phyloP scores from a whole-genome alignment of 1,139 yeast species.

The Nakaseomyces bracarensis region DNA sequence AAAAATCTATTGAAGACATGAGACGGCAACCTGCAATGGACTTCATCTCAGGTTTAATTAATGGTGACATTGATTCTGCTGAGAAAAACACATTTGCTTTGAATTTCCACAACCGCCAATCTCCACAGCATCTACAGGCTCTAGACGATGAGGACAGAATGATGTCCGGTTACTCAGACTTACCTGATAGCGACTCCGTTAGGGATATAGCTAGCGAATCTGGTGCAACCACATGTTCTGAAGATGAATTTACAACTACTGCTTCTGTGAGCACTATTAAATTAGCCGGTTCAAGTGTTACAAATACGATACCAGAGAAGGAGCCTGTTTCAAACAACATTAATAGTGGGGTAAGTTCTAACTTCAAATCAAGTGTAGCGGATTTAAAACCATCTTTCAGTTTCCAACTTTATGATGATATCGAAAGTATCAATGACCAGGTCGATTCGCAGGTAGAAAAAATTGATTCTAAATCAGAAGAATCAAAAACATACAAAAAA shows the following conservation, averaged over 20 bases:
- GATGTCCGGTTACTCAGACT: conserved; percentile 22
- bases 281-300: neutral
- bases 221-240: neutral
- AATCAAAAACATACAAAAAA: conserved; percentile 18
- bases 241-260: conserved; percentile 5
- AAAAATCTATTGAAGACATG: conserved; percentile 27
- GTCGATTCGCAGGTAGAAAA: neutral
- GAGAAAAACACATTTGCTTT: conserved; percentile 20
- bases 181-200: neutral
- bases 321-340: neutral
- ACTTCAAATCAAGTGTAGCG: neutral
- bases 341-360: neutral
- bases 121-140: conserved; percentile 9
- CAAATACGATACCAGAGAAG: neutral
- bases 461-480: conserved; percentile 9
- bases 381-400: conserved; percentile 10
- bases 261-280: conserved; percentile 2
- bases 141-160: conserved; percentile 27
- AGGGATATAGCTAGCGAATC: neutral
- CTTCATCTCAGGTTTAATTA: conserved; percentile 18
- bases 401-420: conserved; percentile 20
- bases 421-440: conserved; percentile 6
- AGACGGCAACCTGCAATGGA: conserved; percentile 19
- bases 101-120: conserved; percentile 17
- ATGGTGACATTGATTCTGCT: conserved; percentile 11